A percentile compares a stretch with the other conserved stretches of the same genome.
These are phyloP conservation scores for Phylloporus sp. DNA, from an alignment of 1,284 basidiomycete species.

Conservation along the genomic window DNA sequence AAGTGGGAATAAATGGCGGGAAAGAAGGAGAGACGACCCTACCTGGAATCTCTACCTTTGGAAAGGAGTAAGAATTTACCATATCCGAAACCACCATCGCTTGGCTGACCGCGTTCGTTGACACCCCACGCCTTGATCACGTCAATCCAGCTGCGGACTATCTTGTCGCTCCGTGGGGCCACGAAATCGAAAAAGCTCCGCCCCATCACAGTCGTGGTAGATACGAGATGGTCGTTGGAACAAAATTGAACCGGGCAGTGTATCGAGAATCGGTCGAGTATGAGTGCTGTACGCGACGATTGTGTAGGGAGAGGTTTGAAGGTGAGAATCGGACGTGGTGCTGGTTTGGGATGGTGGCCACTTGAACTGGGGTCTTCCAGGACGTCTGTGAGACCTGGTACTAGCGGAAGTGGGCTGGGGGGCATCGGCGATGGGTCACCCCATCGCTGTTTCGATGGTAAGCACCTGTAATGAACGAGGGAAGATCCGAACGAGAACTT, in stretches of 20 bases:
- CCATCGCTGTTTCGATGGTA: conserved; percentile 56
- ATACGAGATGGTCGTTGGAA: conserved; percentile 69
- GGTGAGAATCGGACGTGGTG: conserved; percentile 38
- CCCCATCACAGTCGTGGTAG: conserved; percentile 57
- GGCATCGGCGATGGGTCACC: conserved; percentile 70
- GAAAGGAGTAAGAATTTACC: conserved; percentile 63
- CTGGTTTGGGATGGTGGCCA: conserved; percentile 4
- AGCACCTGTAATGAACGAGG: conserved; percentile 9
- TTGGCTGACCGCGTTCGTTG: conserved; percentile 77
- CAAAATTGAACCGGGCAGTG: conserved; percentile 67
- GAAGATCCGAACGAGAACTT: conserved; percentile 32
- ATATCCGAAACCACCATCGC: conserved; percentile 80
- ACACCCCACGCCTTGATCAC: conserved; percentile 79
- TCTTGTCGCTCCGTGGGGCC: conserved; percentile 56
- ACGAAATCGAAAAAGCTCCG: conserved; percentile 80
- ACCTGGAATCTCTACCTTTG: conserved; percentile 63
- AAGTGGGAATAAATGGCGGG: too few relatives aligned
- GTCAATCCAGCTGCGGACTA: conserved; percentile 71
- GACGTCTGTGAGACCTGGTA: conserved; percentile 21
- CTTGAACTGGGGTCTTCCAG: conserved; percentile 7
- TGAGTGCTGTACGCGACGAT: conserved; percentile 70
- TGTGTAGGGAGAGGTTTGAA: conserved; percentile 65
- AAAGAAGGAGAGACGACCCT: conserved; percentile 1
- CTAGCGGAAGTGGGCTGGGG: conserved; percentile 43
- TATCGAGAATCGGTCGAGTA: conserved; percentile 72